A percentile compares a stretch with the other conserved stretches of the same genome.
Conservation (phyloP, 73 alveolate genomes). For the Paramecium biaurelia region DNA sequence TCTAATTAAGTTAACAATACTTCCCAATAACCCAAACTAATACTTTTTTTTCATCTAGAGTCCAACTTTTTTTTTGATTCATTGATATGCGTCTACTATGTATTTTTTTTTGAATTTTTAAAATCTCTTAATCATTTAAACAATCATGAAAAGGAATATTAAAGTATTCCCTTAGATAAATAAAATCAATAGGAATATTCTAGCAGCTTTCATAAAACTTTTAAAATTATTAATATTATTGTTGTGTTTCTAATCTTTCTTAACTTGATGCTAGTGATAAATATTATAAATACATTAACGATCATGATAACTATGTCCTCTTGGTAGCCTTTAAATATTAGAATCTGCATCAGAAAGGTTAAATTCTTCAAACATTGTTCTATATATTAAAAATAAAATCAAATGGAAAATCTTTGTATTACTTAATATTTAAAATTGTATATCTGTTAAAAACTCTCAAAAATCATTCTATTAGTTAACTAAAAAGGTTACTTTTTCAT, state of each 20-base stretch:
- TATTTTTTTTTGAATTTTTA: not conserved
- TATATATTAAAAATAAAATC: not conserved
- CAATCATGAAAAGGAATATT: not conserved
- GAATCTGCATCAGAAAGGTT: conserved; percentile 16
- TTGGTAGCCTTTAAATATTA: not conserved
- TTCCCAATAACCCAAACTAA: conserved; percentile 11
- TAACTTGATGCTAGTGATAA: not conserved
- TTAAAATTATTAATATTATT: not conserved
- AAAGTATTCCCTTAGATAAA: not conserved
- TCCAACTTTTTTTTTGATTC: not conserved
- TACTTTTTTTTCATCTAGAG: not conserved
- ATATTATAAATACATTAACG: not conserved
- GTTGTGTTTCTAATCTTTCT: not conserved
- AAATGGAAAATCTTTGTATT: not conserved
- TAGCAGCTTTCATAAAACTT: not conserved
- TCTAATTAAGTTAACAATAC: not conserved
- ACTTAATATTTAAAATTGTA: not conserved
- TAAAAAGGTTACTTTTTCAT: not conserved
- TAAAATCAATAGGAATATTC: not conserved
- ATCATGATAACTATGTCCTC: not conserved
- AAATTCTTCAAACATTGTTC: not conserved
- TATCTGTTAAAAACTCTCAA: not conserved
- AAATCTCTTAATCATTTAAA: not conserved
- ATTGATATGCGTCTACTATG: not conserved
- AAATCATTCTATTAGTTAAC: not conserved